A percentile compares a stretch with the other conserved stretches of the same genome.
Conservation (phyloP, 805 yeast species). For the Blastobotrys peoriensis region DNA sequence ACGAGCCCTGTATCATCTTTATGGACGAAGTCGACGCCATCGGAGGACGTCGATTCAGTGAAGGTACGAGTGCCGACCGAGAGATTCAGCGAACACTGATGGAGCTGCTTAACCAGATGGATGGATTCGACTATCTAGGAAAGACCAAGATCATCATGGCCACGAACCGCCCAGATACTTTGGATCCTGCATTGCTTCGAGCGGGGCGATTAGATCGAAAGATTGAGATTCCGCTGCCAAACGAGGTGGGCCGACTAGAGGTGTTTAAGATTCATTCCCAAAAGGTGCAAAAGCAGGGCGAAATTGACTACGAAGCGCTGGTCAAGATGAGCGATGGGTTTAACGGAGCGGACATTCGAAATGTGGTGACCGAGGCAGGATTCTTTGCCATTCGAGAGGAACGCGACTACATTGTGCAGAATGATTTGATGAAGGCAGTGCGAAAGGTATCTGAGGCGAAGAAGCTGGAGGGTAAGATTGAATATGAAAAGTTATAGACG, state of each 20-base stretch:
- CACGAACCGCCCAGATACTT: conserved; percentile 96
- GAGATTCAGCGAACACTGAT: conserved; percentile 97
- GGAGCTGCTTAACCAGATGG: conserved; percentile 97
- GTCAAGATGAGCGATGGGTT: conserved; percentile 99
- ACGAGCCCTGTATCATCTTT: conserved; percentile 95
- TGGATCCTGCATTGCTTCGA: conserved; percentile 94
- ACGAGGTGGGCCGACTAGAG: conserved; percentile 91
- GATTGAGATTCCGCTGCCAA: conserved; percentile 91
- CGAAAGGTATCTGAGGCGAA: conserved; percentile 95
- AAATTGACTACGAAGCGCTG: conserved; percentile 92
- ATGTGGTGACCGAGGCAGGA: conserved; percentile 97
- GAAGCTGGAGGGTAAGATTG: conserved; percentile 93
- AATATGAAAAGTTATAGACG: conserved; percentile 78
- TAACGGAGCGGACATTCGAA: conserved; percentile 97
- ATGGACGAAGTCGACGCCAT: conserved; percentile 99
- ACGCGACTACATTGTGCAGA: conserved; percentile 87
- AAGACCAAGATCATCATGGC: conserved; percentile 98
- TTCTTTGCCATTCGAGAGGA: conserved; percentile 97
- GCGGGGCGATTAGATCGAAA: conserved; percentile 97
- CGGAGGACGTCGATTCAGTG: conserved; percentile 96
- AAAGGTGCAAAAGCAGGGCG: conserved; percentile 83
- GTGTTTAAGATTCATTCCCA: conserved; percentile 89
- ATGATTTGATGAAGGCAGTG: conserved; percentile 95
- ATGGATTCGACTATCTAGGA: conserved; percentile 94
- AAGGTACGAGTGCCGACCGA: conserved; percentile 98